These are phyloP conservation scores for Trichosporon coremiiforme DNA, from an alignment of 1,284 basidiomycete genomes.

Conservation along the genomic window DNA sequence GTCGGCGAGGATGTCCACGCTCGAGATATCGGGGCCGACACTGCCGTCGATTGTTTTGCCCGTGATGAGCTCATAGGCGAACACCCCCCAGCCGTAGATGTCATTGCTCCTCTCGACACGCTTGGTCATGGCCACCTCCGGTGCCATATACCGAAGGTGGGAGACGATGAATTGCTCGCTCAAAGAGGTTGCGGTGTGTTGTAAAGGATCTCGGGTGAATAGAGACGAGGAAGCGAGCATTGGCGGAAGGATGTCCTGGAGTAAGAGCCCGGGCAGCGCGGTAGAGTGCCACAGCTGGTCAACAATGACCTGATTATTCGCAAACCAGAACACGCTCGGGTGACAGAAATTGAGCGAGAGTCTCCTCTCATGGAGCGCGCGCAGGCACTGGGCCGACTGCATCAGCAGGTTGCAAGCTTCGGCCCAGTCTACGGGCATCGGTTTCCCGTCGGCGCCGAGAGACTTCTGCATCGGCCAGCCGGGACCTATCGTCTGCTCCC, in stretches of 20 bases:
- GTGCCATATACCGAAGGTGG: constrained; percentile 48
- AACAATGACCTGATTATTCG: constrained; percentile 23
- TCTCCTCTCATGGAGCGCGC: constrained; percentile 39
- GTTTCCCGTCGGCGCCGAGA: neutral
- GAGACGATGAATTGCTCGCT: constrained; percentile 37
- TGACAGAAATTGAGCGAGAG: constrained; percentile 41
- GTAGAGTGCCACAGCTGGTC: constrained; percentile 30
- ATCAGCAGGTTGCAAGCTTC: constrained; percentile 37
- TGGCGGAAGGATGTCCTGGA: constrained; percentile 22
- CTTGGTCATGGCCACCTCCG: constrained; percentile 40
- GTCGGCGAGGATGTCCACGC: constrained; percentile 41
- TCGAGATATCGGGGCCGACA: constrained; percentile 31
- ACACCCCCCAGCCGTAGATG: constrained; percentile 49
- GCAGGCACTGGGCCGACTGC: constrained; percentile 32
- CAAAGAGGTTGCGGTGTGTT: constrained; percentile 28
- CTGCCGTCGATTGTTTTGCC: constrained; percentile 41
- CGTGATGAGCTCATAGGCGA: constrained; percentile 48
- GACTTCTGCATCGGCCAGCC: constrained; percentile 17
- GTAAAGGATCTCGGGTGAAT: constrained; percentile 34
- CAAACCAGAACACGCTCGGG: constrained; percentile 37
- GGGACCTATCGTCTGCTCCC: constrained; percentile 28
- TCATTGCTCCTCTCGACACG: constrained; percentile 38
- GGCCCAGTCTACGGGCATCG: constrained; percentile 26
- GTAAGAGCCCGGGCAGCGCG: constrained; percentile 31
- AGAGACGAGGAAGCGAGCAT: constrained; percentile 27